Evolutionary conservation across 1,284 basidiomycete genomes (phyloP), one percentile per base, ranked within the genome.

Genomic region (Mycosarcoma maydis): DNA sequence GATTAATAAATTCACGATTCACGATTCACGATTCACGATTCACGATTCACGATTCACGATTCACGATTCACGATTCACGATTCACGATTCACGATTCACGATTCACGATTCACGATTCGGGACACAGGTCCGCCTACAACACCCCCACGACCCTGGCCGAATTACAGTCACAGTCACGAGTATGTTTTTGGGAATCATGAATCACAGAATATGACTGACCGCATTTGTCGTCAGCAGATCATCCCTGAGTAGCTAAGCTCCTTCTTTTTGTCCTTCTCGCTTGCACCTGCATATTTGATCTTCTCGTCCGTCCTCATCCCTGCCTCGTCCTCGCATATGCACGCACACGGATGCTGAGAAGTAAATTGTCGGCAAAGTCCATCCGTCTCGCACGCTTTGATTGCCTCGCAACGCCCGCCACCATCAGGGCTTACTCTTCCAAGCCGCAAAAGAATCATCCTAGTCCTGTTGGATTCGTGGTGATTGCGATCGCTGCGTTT

Each of bases 391-490:
- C 49, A 53, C 61, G 61, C 60, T 52, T 56, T 64, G 48, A 56
- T 39, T 53, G 53, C 32, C 60, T 64, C 19, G 47, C 48, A 14
- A 19, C 36, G 16, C 19, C 36, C 10, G 13, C 37, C 40, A 26
- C 27, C 59, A 19, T 46, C 32, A 44, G 58, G 13, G 33, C 54
- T 43, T 56, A 53, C 43, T 54, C 45, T 37, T 39, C 57, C 27
- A 39, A 24, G n/a, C 64, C 56, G 32, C 53, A 51, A 29, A 60
- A 56, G 45, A 54, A 68, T 47, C 68, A 71, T 26, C 76, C 73
- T 1, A 74, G 67, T 37, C 77, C 76, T n/a, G 27, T 79, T 23
- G 72, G 58, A 30, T 80, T 78, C 34, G 55, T 45, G 13, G 36
- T 60, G 14, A 53, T 80, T 23, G 70, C 68, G 33, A 47, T 67